Evolutionary conservation across 163 green algal species (phyloP).

Genomic region (Scenedesmus sp.): DNA sequence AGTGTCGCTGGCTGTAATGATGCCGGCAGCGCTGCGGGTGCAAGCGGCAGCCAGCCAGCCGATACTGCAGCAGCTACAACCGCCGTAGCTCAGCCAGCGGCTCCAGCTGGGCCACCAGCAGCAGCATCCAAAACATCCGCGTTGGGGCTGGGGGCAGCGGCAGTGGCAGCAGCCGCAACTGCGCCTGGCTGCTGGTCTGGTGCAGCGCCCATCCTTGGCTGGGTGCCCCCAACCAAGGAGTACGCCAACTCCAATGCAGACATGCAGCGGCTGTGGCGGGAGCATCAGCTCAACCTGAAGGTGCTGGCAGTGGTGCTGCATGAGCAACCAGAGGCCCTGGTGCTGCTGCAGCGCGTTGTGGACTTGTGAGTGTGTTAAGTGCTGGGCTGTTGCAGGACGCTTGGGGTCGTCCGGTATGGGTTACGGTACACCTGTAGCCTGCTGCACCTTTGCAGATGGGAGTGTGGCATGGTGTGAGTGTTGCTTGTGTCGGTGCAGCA

Average conservation of each 20-base stretch:
- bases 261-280: conserved; percentile 26
- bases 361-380: background rate
- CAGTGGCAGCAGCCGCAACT: conserved; percentile 3
- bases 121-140: background rate
- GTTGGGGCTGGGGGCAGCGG: background rate
- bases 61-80: background rate
- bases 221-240: background rate
- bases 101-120: background rate
- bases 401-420: too few relatives aligned
- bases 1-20: background rate
- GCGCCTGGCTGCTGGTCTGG: background rate
- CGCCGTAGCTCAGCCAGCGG: background rate
- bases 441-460: too few relatives aligned
- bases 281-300: conserved; percentile 25
- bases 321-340: conserved; percentile 13
- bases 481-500: too few relatives aligned
- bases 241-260: conserved; percentile 23
- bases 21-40: background rate
- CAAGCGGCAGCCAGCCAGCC: background rate
- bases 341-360: background rate
- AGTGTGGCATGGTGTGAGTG: too few relatives aligned
- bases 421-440: too few relatives aligned
- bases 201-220: background rate
- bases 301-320: conserved; percentile 21
- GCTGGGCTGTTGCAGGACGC: background rate